Conservation (phyloP, 2,329 filamentous ascomycete genomes). For the Epichloe sylvatica region DNA sequence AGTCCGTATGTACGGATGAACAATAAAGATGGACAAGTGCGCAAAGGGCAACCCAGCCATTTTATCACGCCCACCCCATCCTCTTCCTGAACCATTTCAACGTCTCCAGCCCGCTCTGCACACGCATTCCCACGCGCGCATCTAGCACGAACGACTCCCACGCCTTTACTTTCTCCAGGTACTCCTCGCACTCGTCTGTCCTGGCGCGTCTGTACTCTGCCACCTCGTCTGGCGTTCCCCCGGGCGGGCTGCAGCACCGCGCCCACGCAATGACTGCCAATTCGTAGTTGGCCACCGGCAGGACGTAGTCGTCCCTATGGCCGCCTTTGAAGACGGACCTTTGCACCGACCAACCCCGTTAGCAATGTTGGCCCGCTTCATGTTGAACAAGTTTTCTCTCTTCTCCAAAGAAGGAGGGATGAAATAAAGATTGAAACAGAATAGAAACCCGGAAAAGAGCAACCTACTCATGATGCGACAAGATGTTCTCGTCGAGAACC, state of each 20-base stretch:
- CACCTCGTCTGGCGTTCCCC: slow-evolving; percentile 15
- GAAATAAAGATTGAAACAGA: no score
- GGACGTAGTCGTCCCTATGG: slow-evolving; percentile 54
- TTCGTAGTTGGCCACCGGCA: slow-evolving; percentile 72
- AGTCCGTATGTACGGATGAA: no score
- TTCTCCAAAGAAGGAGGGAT: no score
- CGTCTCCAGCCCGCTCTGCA: slow-evolving; percentile 55
- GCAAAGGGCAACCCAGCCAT: not conserved
- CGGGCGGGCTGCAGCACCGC: slow-evolving; percentile 37
- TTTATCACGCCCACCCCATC: slow-evolving; percentile 19
- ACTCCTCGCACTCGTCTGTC: slow-evolving; percentile 46
- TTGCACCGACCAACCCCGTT: no score
- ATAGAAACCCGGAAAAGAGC: not conserved
- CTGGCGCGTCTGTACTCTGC: slow-evolving; percentile 30
- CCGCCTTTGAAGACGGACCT: slow-evolving; percentile 43
- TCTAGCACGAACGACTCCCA: slow-evolving; percentile 66
- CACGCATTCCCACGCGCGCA: slow-evolving; percentile 57
- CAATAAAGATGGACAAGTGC: no score
- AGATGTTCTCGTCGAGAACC: slow-evolving; percentile 48
- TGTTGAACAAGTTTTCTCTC: no score
- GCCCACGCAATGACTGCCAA: slow-evolving; percentile 71
- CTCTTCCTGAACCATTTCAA: slow-evolving; percentile 39
- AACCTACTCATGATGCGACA: slow-evolving; percentile 48
- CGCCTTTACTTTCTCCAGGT: slow-evolving; percentile 51
- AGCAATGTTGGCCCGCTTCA: no score